A percentile compares a stretch with the other conserved stretches of the same genome.
Conservation (phyloP, 306 rosid genomes). For the Ormosia semicastrata region DNA sequence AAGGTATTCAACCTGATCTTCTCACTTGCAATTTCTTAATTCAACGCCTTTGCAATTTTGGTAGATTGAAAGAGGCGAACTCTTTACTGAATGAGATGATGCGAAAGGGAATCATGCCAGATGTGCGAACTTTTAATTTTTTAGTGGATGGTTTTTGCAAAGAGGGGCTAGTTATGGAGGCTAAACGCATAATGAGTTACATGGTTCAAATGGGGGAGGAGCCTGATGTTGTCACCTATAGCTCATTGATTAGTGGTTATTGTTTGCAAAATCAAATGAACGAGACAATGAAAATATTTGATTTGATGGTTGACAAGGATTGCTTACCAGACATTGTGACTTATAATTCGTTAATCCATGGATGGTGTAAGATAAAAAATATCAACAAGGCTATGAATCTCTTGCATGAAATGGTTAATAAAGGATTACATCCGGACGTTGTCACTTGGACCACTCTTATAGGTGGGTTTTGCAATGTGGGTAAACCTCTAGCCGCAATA, state of each 20-base stretch:
- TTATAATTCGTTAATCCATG: not conserved
- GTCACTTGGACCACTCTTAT: not conserved
- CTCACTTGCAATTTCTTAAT: slow-evolving; percentile 24
- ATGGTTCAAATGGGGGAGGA: slow-evolving; percentile 16
- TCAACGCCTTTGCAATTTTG: not conserved
- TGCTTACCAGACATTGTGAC: not conserved
- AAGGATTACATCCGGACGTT: not conserved
- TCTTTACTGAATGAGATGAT: slow-evolving; percentile 11
- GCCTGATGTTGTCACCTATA: slow-evolving; percentile 21
- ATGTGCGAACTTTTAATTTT: not conserved
- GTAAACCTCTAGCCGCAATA: not conserved
- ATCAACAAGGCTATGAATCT: not conserved
- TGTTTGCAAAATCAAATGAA: not conserved
- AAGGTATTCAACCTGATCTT: not conserved
- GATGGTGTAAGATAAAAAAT: not conserved
- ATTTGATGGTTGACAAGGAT: not conserved
- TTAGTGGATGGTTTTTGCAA: not conserved
- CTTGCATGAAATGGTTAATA: not conserved
- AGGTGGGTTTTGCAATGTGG: not conserved
- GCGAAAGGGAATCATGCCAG: not conserved
- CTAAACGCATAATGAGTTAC: not conserved
- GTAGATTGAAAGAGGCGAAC: not conserved
- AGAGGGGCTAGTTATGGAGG: not conserved
- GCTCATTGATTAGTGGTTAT: slow-evolving; percentile 1
- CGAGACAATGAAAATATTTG: not conserved